phyloP scores from a whole-genome alignment of 2,329 filamentous ascomycete species.

The Tolypocladium tropicale region DNA sequence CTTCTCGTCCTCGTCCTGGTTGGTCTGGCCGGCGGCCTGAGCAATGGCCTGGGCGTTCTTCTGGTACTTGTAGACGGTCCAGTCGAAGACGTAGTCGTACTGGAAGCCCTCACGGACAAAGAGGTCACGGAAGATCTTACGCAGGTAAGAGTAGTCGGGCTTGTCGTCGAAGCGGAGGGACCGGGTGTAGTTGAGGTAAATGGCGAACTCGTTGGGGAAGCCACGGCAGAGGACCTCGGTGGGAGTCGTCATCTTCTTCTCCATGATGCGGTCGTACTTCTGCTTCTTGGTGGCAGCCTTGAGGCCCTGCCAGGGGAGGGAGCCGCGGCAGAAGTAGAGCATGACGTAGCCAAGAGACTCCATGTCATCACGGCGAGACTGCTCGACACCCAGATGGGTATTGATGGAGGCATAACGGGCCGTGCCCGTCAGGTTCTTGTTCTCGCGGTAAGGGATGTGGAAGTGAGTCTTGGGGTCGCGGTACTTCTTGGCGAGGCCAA shows the following conservation, averaged over 20 bases:
- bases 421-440: constrained; percentile 99
- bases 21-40: constrained; percentile 58
- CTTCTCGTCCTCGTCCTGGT: constrained; percentile 69
- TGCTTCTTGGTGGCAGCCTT: constrained; percentile 99
- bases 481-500: constrained; percentile 99
- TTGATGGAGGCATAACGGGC: constrained; percentile 98
- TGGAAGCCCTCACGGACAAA: constrained; percentile 99
- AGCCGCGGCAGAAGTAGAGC: constrained; percentile 99
- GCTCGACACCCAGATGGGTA: constrained; percentile 95
- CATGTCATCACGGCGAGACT: constrained; percentile 99
- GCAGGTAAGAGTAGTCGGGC: constrained; percentile 98
- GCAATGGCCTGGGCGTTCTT: constrained; percentile 96
- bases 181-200: constrained; percentile 98
- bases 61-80: constrained; percentile 99
- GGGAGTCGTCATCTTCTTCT: constrained; percentile 99
- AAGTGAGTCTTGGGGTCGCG: constrained; percentile 99
- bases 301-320: constrained; percentile 95
- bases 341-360: constrained; percentile 98
- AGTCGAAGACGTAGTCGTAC: constrained; percentile 99
- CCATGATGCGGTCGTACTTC: constrained; percentile 99
- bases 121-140: constrained; percentile 99
- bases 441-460: constrained; percentile 99
- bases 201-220: constrained; percentile 98
- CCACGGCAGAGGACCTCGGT: constrained; percentile 98
- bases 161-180: constrained; percentile 99